Percentiles rank a stretch among this genome's conserved stretches.
Conservation (phyloP, 177 flowering plant genomes). For the Vitis hybrid region DNA sequence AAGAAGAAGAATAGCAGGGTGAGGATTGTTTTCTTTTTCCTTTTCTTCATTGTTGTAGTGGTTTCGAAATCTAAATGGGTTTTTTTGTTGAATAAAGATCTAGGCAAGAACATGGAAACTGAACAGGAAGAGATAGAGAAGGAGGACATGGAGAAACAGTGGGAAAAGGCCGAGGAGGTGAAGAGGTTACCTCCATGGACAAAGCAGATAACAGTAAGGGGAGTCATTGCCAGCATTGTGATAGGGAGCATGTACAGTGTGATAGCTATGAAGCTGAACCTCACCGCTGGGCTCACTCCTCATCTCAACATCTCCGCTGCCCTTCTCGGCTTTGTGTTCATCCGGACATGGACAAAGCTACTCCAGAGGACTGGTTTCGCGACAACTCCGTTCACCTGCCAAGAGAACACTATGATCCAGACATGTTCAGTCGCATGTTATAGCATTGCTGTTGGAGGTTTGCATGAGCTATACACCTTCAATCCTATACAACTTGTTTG, state of each 20-base stretch:
- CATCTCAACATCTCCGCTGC: constrained; percentile 39
- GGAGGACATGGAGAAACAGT: too few species aligned
- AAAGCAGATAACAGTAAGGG: constrained; percentile 33
- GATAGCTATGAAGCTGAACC: constrained; percentile 38
- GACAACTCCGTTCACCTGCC: constrained; percentile 52
- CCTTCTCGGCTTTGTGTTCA: constrained; percentile 29
- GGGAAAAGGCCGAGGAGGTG: too few species aligned
- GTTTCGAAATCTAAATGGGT: too few species aligned
- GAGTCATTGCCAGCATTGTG: constrained; percentile 27
- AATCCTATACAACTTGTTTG: not conserved
- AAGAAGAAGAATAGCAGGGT: too few species aligned
- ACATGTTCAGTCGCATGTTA: constrained; percentile 79
- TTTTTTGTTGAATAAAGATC: too few species aligned
- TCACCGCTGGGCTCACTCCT: constrained; percentile 39
- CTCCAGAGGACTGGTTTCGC: constrained; percentile 25
- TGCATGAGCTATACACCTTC: not conserved
- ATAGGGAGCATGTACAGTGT: constrained; percentile 32
- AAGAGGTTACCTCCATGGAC: not conserved
- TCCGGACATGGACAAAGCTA: constrained; percentile 34
- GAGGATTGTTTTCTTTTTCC: too few species aligned
- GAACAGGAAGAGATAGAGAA: too few species aligned
- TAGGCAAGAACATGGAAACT: too few species aligned
- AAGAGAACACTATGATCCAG: constrained; percentile 69
- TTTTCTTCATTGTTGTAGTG: too few species aligned
- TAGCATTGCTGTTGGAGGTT: constrained; percentile 68